These are phyloP conservation scores for Dendrostoma leiphaemia DNA, from an alignment of 2,329 filamentous ascomycete species.

Conservation along the genomic window DNA sequence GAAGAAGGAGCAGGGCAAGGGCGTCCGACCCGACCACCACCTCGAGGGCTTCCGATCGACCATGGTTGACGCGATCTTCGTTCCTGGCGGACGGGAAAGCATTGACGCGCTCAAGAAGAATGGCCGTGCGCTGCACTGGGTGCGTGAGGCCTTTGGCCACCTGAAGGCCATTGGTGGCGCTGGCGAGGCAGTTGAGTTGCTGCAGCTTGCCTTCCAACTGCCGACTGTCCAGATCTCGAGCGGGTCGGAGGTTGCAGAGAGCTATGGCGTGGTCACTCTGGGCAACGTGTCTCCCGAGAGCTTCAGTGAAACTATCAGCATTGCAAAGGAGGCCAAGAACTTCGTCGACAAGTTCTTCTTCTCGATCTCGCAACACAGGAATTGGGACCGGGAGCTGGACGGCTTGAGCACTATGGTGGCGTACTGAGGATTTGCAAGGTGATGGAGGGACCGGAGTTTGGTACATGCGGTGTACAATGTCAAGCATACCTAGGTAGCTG, in stretches of 20 bases:
- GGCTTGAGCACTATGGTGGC: constrained; percentile 66
- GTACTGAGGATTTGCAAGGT: constrained; percentile 56
- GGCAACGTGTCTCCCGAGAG: constrained; percentile 50
- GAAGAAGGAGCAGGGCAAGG: constrained; percentile 48
- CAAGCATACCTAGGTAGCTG: too few species aligned
- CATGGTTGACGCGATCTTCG: constrained; percentile 77
- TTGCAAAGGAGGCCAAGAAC: constrained; percentile 64
- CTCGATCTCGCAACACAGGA: constrained; percentile 69
- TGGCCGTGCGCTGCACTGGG: constrained; percentile 72
- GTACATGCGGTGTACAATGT: not conserved
- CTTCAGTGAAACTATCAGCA: constrained; percentile 59
- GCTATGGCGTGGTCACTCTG: constrained; percentile 76
- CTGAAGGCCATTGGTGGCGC: constrained; percentile 76
- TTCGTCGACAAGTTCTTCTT: constrained; percentile 72
- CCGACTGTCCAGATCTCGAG: constrained; percentile 40
- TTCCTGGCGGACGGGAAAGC: constrained; percentile 68
- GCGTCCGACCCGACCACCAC: constrained; percentile 70
- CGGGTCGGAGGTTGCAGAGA: constrained; percentile 55
- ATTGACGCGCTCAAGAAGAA: constrained; percentile 63
- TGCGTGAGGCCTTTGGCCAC: constrained; percentile 79
- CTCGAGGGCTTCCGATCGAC: constrained; percentile 77
- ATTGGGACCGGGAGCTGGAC: constrained; percentile 71
- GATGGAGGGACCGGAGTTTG: not conserved
- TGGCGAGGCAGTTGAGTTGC: constrained; percentile 66
- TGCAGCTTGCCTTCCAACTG: constrained; percentile 48